Evolutionary conservation across 2,329 filamentous ascomycete species (phyloP), one percentile per base, ranked within the genome.

Genomic region (Calonectria ilicicola): DNA sequence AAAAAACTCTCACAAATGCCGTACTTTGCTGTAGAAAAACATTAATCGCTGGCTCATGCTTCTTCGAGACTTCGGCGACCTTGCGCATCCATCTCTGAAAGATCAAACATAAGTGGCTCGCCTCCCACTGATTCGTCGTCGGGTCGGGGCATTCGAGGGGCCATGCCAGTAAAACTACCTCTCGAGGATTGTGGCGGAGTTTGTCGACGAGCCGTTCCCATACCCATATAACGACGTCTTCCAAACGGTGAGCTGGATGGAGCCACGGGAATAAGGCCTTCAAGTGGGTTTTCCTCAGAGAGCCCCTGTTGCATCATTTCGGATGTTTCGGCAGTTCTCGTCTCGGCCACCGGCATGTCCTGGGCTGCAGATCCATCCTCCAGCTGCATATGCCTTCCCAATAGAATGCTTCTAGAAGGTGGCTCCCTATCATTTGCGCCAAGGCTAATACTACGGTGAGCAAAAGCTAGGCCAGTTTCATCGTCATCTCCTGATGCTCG

Each of bases 101-200:
- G 91, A 74, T 93, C 91, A 82, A 95, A 95, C 12, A 95, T 86
- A 12, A 95, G 82, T 0, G 91, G 92, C 78, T 95, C 93, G 67
- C 94, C 93, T 72, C 93, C 91, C 27, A 86, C 83, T 7, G 90
- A 89, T 65, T 87, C 86, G 53, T 86, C 84, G 27, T 87, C 86
- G n/a, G 81, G 84, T 5, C 85, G 84, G 5, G 78, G 80, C 21
- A 84, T 78, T n/a, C 85, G 80, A 32, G 81, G 81, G 14, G 80
- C 81, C 2, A 84, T 85, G 27, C 86, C 85, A 2, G 81, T 82
- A 72, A 88, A 86, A 74, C 87, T 89, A 38, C 86, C 87, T 26
- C 87, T 82, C 5, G 84, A 85, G 35, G 86, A 86, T 27, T 86
- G 84, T 1, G 85, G 85, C 12, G 87, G 85, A 2, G 87, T 86